Percentiles rank a stretch among this genome's conserved stretches.
Conservation (phyloP, 306 rosid species). For the Cucumis cinereus region DNA sequence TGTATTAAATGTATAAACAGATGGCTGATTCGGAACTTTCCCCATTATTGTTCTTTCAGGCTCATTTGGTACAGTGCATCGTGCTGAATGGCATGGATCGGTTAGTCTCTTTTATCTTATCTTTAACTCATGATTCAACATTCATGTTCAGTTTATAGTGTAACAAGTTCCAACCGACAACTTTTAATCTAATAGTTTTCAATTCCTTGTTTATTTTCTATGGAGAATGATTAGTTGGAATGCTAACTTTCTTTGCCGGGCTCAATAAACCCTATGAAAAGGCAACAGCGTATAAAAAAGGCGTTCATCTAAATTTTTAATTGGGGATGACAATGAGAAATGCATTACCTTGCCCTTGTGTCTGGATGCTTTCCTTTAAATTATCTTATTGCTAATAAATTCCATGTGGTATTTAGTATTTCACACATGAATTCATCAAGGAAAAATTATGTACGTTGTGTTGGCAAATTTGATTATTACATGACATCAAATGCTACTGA, state of each 20-base stretch:
- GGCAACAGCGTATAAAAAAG: neutral
- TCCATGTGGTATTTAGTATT: neutral
- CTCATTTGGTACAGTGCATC: conserved; percentile 94
- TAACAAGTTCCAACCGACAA: neutral
- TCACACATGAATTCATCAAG: neutral
- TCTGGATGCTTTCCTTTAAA: neutral
- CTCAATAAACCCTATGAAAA: neutral
- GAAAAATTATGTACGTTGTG: neutral
- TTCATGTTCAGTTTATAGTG: neutral
- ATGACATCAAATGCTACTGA: neutral
- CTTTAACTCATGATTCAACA: neutral
- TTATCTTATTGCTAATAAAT: neutral
- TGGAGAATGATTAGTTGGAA: neutral
- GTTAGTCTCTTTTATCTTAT: conserved; percentile 29
- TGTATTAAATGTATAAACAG: neutral
- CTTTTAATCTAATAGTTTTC: neutral
- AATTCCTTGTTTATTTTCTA: neutral
- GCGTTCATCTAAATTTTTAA: neutral
- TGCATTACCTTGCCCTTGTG: neutral
- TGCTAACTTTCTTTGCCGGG: neutral
- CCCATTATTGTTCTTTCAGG: conserved; percentile 31
- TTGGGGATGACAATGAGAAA: neutral
- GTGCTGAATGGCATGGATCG: conserved; percentile 98
- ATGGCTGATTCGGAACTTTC: neutral
- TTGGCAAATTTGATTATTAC: neutral